Conservation (phyloP, 1,284 basidiomycete species). For the Sporisorium reilianum region DNA sequence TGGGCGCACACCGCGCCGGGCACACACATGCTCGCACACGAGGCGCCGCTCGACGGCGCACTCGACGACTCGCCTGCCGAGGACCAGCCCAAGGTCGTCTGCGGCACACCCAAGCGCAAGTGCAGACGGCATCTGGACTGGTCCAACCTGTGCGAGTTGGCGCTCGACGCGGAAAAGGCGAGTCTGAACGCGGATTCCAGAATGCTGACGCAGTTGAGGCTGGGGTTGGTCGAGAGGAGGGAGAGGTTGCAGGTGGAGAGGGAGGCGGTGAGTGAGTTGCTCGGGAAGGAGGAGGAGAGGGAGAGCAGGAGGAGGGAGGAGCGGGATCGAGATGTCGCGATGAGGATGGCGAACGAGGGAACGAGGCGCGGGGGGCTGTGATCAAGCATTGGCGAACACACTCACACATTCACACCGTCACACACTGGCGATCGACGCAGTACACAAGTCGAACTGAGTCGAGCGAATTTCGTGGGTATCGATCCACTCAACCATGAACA, state of each 20-base stretch:
- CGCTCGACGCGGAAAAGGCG: conserved; percentile 40
- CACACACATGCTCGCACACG: conserved; percentile 22
- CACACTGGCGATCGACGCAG: no score
- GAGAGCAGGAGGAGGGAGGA: conserved; percentile 23
- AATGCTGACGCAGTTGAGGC: conserved; percentile 21
- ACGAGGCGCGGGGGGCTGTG: conserved; percentile 12
- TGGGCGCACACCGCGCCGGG: conserved; percentile 25
- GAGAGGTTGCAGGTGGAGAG: conserved; percentile 13
- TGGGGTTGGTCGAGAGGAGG: conserved; percentile 15
- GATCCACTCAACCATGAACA: neutral
- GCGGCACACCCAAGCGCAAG: conserved; percentile 39
- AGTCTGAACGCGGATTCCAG: conserved; percentile 36
- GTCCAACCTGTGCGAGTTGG: conserved; percentile 41
- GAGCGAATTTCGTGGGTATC: conserved; percentile 4
- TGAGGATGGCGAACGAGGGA: conserved; percentile 20
- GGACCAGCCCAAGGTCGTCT: conserved; percentile 13
- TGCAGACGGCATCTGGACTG: conserved; percentile 49
- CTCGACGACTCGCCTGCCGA: conserved; percentile 15
- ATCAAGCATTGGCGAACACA: neutral
- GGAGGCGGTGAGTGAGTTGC: conserved; percentile 4
- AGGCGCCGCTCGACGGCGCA: conserved; percentile 25
- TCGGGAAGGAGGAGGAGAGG: conserved; percentile 1
- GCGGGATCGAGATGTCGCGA: conserved; percentile 28
- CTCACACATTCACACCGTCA: no score
- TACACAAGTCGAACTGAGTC: no score